Evolutionary conservation across 2,329 filamentous ascomycete species (phyloP).

Genomic region (Clarireedia paspali): DNA sequence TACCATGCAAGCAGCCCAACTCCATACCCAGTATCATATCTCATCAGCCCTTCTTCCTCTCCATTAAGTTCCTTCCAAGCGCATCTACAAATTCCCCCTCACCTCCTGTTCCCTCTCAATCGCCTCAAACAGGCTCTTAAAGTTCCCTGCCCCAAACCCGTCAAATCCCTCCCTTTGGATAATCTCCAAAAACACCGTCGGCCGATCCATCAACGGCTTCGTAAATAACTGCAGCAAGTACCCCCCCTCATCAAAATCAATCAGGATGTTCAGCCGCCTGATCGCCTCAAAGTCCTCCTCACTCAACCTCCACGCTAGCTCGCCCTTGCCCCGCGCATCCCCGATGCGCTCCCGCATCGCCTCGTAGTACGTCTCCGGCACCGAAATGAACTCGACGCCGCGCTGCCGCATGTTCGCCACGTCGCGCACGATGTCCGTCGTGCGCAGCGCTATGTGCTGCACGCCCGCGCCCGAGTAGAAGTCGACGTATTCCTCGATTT

Average conservation of each 20-base stretch:
- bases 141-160: conserved; percentile 91
- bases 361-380: conserved; percentile 80
- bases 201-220: conserved; percentile 87
- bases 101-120: conserved; percentile 88
- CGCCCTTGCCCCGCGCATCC: conserved; percentile 41
- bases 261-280: conserved; percentile 73
- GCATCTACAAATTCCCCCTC: conserved; percentile 66
- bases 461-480: conserved; percentile 88
- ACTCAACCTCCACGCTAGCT: conserved; percentile 51
- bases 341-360: conserved; percentile 67
- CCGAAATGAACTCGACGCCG: conserved; percentile 87
- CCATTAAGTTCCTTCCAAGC: not conserved
- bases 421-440: conserved; percentile 66
- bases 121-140: conserved; percentile 90
- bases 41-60: not conserved
- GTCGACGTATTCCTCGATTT: conserved; percentile 89
- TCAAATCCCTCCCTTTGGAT: conserved; percentile 88
- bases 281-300: conserved; percentile 71
- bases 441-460: conserved; percentile 87
- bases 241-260: conserved; percentile 90
- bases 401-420: conserved; percentile 75
- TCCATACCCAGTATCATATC: not conserved
- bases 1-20: too few relatives aligned
- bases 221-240: conserved; percentile 74
- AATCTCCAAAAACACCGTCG: conserved; percentile 93